phyloP scores from a whole-genome alignment of 148 eudicot genomes.

The Beta vulgaris region DNA sequence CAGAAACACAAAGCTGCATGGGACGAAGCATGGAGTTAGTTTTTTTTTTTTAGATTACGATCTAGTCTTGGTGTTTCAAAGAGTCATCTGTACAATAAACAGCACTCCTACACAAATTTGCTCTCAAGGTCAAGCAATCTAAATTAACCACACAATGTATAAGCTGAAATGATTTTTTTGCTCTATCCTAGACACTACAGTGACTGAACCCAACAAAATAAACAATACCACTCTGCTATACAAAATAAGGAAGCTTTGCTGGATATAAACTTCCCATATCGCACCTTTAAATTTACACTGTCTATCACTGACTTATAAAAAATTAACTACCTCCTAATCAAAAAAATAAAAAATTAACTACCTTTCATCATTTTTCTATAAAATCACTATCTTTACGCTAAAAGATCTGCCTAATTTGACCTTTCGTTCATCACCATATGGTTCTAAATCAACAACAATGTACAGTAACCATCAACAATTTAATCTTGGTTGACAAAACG shows the following conservation, averaged over 20 bases:
- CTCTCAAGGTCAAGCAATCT: neutral
- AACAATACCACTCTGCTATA: neutral
- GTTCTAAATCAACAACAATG: neutral
- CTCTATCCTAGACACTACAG: neutral
- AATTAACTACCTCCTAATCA: neutral
- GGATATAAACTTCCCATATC: neutral
- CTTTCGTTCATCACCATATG: neutral
- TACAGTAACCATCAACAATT: neutral
- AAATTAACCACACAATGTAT: neutral
- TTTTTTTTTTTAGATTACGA: neutral
- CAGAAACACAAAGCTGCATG: slow-evolving; percentile 63
- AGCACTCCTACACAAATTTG: neutral
- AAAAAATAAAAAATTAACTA: neutral
- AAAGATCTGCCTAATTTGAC: neutral
- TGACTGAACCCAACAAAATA: neutral
- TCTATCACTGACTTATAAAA: neutral
- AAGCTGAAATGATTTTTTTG: neutral
- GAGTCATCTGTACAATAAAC: neutral
- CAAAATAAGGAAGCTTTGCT: neutral
- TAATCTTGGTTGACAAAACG: neutral
- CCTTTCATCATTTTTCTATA: neutral
- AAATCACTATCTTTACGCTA: neutral
- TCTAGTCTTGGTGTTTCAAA: neutral
- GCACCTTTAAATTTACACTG: neutral
- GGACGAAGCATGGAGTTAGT: neutral